Evolutionary conservation across 75 land plant genomes (phyloP), one percentile per base, ranked within the genome.

Genomic region (Pinus albicaulis): DNA sequence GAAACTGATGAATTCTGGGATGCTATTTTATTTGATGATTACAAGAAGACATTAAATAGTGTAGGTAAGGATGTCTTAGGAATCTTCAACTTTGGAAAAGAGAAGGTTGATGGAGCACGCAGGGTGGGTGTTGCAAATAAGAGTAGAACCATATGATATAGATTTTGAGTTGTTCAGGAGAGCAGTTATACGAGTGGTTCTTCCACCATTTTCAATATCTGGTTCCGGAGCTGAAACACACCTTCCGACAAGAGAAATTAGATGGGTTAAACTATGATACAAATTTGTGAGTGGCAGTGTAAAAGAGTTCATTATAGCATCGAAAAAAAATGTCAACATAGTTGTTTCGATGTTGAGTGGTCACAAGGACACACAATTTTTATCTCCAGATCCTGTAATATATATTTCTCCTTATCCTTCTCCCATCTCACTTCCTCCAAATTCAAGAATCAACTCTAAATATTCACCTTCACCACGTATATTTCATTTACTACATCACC

Each of bases 1-100:
- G 90, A 89, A 57, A 70, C 80, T 2, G 5, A 20, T 44, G 86
- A 83, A 15, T 89, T 89, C 59, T 86, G 88, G 88, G 77, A 74
- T 52, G 77, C 83, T 56, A 26, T 87, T 63, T 36, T 36, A 68
- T 20, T 31, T 7, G 71, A 68, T 38, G 52, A 68, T 44, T 44
- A 68, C 28, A 52, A 38, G 23, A 68, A 68, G n/a, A 44, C 59
- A 12, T 48, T 5, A 19, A 28, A 28, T 11, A 34, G 22, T 34
- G 34, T 66, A 34, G 20, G 15, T 2, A 48, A 72, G 25, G 48
- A 34, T 34, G 28, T n/a, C 16, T 34, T 28, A 25, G 38, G 72
- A 53, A 41, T 8, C 13, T 56, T 56, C 36, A 17, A 14, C 11
- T 61, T 73, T 17, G 64, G 31, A 10, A 25, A 36, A 57, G 64